phyloP scores from a whole-genome alignment of 1,284 basidiomycete species.

The Leccinum subrobustum region DNA sequence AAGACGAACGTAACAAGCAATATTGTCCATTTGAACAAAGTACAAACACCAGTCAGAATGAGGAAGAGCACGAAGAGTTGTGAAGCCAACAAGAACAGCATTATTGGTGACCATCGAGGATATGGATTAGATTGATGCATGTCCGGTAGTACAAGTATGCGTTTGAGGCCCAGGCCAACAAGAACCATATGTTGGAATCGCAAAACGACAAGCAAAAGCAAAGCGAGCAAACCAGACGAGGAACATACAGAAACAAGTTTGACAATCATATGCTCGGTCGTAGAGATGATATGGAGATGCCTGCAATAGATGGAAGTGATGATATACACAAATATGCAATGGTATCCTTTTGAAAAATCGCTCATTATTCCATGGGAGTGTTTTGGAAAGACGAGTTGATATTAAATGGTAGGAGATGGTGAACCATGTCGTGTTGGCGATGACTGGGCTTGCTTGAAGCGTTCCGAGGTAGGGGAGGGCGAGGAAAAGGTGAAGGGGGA shows the following conservation, averaged over 20 bases:
- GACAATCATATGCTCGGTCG: conserved; percentile 23
- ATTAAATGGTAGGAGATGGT: background rate
- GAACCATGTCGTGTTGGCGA: conserved; percentile 17
- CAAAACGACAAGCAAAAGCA: conserved; percentile 31
- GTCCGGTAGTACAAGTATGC: conserved; percentile 34
- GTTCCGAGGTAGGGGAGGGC: conserved; percentile 57
- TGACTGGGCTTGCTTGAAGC: conserved; percentile 40
- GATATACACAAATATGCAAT: conserved; percentile 36
- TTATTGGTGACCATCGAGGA: conserved; percentile 9
- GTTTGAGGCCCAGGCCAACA: conserved; percentile 31
- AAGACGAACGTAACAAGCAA: background rate
- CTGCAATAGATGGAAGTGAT: conserved; percentile 33
- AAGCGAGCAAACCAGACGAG: conserved; percentile 31
- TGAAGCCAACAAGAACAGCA: conserved; percentile 6
- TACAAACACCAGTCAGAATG: background rate
- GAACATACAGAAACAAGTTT: conserved; percentile 21
- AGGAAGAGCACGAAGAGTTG: conserved; percentile 1
- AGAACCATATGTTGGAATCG: conserved; percentile 23
- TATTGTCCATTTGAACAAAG: background rate
- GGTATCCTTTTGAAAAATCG: conserved; percentile 29
- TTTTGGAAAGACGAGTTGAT: background rate
- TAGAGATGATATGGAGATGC: conserved; percentile 32
- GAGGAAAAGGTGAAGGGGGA: conserved; percentile 75
- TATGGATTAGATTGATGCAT: conserved; percentile 33
- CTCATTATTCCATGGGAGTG: conserved; percentile 9